Conservation (phyloP, 2,329 filamentous ascomycete genomes). For the Trichoderma asperellum region DNA sequence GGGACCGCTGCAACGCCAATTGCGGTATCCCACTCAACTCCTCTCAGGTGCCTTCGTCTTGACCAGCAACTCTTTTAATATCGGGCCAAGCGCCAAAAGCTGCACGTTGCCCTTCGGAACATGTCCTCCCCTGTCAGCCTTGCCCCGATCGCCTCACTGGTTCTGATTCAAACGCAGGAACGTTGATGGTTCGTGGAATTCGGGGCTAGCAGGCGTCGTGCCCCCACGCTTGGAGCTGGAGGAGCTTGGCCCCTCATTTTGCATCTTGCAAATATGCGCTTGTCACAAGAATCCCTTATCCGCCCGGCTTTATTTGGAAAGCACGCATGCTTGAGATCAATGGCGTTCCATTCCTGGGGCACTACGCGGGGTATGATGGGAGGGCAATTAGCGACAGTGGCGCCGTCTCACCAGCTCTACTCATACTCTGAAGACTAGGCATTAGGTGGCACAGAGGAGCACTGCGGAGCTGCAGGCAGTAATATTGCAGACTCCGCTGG, state of each 20-base stretch:
- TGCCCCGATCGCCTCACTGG: constrained; percentile 12
- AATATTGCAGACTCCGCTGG: not conserved
- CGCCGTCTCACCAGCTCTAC: not conserved
- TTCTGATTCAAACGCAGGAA: constrained; percentile 25
- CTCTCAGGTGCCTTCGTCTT: not conserved
- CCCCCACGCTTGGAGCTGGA: constrained; percentile 7
- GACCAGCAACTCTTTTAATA: not conserved
- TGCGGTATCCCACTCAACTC: not conserved
- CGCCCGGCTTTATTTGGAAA: constrained; percentile 7
- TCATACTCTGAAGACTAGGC: not conserved
- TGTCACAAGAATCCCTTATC: constrained; percentile 24
- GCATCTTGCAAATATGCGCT: constrained; percentile 22
- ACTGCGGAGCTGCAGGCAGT: not conserved
- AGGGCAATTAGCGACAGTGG: not conserved
- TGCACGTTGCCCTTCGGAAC: constrained; percentile 23
- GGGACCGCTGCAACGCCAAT: not conserved
- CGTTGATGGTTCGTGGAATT: constrained; percentile 19
- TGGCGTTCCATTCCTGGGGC: not conserved
- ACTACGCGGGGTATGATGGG: constrained; percentile 20
- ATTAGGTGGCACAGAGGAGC: not conserved
- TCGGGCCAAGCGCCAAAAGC: constrained; percentile 19
- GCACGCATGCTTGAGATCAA: not conserved
- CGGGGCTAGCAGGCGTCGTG: constrained; percentile 5
- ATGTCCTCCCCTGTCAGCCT: constrained; percentile 23
- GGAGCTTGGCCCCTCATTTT: constrained; percentile 18